phyloP scores from a whole-genome alignment of 805 yeast genomes.

The Suhomyces xylopsoci region DNA sequence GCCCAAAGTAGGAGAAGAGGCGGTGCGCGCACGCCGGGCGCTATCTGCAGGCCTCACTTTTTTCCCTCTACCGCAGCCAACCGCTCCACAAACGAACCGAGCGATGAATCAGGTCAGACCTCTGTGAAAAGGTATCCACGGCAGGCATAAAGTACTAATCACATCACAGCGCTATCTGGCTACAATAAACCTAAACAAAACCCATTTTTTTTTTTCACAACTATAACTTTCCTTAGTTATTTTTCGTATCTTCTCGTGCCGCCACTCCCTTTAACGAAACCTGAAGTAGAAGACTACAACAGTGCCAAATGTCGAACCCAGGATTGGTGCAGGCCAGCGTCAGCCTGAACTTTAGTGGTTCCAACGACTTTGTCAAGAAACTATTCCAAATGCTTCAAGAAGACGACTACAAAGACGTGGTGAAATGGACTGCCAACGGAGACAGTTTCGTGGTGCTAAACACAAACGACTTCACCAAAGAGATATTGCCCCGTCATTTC shows the following conservation, averaged over 20 bases:
- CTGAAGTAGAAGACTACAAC: not conserved
- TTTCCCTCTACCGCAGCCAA: not conserved
- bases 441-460: slow-evolving; percentile 86
- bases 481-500: slow-evolving; percentile 86
- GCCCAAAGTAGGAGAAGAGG: not conserved
- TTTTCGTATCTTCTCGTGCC: not conserved
- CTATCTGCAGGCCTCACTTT: not conserved
- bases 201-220: not conserved
- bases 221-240: not conserved
- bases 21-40: not conserved
- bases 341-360: slow-evolving; percentile 43
- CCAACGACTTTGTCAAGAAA: slow-evolving; percentile 79
- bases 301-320: not conserved
- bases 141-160: not conserved
- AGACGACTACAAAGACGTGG: slow-evolving; percentile 68
- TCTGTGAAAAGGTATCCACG: not conserved
- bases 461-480: slow-evolving; percentile 85
- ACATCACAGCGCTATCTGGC: not conserved
- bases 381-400: slow-evolving; percentile 82
- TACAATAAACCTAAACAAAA: not conserved
- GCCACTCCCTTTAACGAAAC: not conserved
- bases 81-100: not conserved
- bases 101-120: not conserved
- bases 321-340: slow-evolving; percentile 10
- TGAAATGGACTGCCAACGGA: slow-evolving; percentile 83